phyloP scores from a whole-genome alignment of 208 protist species.

The Phytomonas sp. region DNA sequence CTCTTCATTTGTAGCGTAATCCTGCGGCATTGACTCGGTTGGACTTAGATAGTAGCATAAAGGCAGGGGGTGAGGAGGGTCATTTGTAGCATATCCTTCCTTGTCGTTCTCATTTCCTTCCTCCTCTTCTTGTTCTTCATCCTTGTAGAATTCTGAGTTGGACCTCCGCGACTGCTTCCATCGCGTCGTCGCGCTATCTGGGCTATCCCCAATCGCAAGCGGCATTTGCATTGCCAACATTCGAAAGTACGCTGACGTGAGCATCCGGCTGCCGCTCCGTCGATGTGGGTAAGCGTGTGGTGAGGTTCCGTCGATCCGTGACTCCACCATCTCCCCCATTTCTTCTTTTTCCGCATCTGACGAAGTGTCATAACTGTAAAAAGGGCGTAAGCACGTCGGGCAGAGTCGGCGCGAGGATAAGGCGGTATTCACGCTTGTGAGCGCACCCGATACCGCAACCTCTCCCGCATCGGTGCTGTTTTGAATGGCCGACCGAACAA shows the following conservation, averaged over 20 bases:
- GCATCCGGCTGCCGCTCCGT: neutral
- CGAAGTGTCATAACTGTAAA: neutral
- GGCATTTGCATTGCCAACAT: neutral
- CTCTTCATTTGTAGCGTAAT: neutral
- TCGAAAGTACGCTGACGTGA: constrained; percentile 7
- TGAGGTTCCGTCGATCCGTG: neutral
- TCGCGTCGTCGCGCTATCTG: neutral
- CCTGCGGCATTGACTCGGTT: neutral
- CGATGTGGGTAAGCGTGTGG: neutral
- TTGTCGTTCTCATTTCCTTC: constrained; percentile 6
- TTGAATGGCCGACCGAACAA: neutral
- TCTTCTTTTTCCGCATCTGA: neutral
- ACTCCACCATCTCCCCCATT: neutral
- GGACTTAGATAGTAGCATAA: neutral
- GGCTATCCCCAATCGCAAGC: constrained; percentile 5
- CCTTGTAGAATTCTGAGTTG: neutral
- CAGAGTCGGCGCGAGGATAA: neutral
- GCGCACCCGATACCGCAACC: neutral
- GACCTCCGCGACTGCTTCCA: neutral
- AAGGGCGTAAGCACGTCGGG: neutral
- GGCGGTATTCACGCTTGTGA: neutral
- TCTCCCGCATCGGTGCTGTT: neutral
- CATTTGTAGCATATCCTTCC: constrained; percentile 13
- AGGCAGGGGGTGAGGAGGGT: constrained; percentile 39
- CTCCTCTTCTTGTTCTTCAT: neutral